phyloP scores from a whole-genome alignment of 352 stramenopile genomes.

The Plasmopara viticola region DNA sequence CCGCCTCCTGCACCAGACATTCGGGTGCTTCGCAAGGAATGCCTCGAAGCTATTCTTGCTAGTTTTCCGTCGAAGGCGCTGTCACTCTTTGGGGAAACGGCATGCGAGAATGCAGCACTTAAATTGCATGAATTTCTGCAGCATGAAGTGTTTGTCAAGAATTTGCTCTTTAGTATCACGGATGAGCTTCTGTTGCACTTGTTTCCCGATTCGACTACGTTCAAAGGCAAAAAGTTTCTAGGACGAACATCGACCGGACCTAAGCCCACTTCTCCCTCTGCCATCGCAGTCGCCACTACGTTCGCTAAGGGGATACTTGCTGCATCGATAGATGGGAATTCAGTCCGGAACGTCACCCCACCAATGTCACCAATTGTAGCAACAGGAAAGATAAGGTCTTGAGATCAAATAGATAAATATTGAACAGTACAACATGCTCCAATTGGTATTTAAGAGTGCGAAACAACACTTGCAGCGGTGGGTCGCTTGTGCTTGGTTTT shows the following conservation, averaged over 20 bases:
- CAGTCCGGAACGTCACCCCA: conserved; percentile 4
- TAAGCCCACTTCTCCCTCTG: conserved; percentile 9
- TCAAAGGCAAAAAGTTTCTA: conserved; percentile 31
- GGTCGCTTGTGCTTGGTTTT: conserved; percentile 37
- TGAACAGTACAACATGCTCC: no score
- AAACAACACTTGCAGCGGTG: conserved; percentile 33
- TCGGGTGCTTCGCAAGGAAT: conserved; percentile 48
- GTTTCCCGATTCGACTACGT: conserved; percentile 58
- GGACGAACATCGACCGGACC: conserved; percentile 2
- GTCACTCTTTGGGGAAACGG: conserved; percentile 72
- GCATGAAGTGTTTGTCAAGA: conserved; percentile 85
- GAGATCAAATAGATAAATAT: background rate
- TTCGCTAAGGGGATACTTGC: conserved; percentile 11
- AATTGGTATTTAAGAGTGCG: conserved; percentile 12
- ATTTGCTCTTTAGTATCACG: conserved; percentile 70
- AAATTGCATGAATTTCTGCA: conserved; percentile 86
- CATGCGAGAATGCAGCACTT: conserved; percentile 64
- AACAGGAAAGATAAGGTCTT: background rate
- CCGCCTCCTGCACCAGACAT: conserved; percentile 34
- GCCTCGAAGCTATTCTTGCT: conserved; percentile 59
- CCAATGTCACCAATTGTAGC: conserved; percentile 10
- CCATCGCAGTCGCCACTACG: conserved; percentile 18
- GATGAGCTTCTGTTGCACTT: conserved; percentile 74
- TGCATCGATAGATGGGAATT: conserved; percentile 22
- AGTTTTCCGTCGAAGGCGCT: conserved; percentile 66